A percentile compares a stretch with the other conserved stretches of the same genome.
phyloP scores from a whole-genome alignment of 2,329 filamentous ascomycete species.

The Ceratocystis harringtonii region DNA sequence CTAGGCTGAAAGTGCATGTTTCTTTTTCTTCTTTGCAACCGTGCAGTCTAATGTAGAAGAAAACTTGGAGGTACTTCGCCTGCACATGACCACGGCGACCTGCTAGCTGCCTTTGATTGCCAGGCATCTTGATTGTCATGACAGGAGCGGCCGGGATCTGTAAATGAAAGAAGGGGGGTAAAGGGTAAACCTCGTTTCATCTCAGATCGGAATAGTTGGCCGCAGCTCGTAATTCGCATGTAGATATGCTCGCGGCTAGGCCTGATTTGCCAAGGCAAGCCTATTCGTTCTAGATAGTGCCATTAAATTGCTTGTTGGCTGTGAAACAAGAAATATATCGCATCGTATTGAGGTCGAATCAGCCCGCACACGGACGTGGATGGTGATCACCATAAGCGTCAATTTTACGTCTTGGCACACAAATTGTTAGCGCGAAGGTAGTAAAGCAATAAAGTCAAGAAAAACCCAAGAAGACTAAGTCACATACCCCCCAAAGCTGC shows the following conservation, averaged over 20 bases:
- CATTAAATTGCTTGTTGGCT: neutral
- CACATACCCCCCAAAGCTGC: neutral
- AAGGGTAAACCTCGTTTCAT: too few relatives aligned
- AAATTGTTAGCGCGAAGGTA: neutral
- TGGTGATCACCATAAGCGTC: neutral
- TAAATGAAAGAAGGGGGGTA: too few relatives aligned
- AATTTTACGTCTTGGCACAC: neutral
- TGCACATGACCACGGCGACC: neutral
- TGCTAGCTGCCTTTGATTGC: neutral
- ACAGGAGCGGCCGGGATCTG: neutral
- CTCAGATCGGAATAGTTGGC: too few relatives aligned
- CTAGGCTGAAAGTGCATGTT: neutral
- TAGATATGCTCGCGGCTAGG: neutral
- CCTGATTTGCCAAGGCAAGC: neutral
- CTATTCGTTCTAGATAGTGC: neutral
- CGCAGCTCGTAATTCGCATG: neutral
- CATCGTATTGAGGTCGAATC: neutral
- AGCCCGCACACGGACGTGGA: neutral
- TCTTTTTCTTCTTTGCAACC: neutral
- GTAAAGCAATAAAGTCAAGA: neutral
- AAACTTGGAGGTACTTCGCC: neutral
- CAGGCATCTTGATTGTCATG: neutral
- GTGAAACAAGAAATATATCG: neutral
- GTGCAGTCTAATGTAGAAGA: neutral
- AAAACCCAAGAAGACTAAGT: neutral